Evolutionary conservation across 2,329 filamentous ascomycete species (phyloP).

Genomic region (Alternaria brassicicola): DNA sequence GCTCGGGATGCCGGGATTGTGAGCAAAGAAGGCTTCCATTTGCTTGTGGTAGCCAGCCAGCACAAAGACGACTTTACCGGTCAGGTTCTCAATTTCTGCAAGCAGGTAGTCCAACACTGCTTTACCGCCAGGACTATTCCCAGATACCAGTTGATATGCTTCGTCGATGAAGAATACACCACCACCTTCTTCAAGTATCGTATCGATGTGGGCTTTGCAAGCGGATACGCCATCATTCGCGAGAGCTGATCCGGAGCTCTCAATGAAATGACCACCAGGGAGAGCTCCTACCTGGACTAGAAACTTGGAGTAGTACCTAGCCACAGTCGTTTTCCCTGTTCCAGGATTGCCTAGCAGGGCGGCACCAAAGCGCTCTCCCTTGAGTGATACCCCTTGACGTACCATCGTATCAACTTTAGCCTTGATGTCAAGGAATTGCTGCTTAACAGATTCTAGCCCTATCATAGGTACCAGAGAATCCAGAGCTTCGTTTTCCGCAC

Average conservation of each 20-base stretch:
- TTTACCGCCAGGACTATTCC: conserved; percentile 62
- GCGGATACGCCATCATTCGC: conserved; percentile 66
- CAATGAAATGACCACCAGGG: conserved; percentile 64
- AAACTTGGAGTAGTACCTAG: conserved; percentile 71
- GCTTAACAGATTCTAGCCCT: conserved; percentile 69
- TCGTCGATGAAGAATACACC: conserved; percentile 81
- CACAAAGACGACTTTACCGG: conserved; percentile 72
- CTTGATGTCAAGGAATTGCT: conserved; percentile 67
- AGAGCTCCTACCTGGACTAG: conserved; percentile 67
- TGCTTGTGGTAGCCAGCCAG: conserved; percentile 75
- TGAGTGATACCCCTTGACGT: conserved; percentile 63
- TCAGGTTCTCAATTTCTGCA: conserved; percentile 73
- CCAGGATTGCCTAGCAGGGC: conserved; percentile 75
- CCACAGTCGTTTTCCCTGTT: conserved; percentile 79
- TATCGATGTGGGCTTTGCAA: conserved; percentile 63
- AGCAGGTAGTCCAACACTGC: conserved; percentile 74
- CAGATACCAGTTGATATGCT: conserved; percentile 73
- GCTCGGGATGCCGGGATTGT: conserved; percentile 74
- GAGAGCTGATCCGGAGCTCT: conserved; percentile 71
- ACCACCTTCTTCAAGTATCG: conserved; percentile 64
- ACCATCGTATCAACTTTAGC: conserved; percentile 64
- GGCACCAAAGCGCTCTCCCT: conserved; percentile 65
- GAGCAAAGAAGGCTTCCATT: conserved; percentile 78
- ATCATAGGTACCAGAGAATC: conserved; percentile 73
- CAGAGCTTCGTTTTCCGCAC: conserved; percentile 59